A percentile compares a stretch with the other conserved stretches of the same genome.
Conservation (phyloP, 1,284 basidiomycete species). For the Clitocybe nebularis region DNA sequence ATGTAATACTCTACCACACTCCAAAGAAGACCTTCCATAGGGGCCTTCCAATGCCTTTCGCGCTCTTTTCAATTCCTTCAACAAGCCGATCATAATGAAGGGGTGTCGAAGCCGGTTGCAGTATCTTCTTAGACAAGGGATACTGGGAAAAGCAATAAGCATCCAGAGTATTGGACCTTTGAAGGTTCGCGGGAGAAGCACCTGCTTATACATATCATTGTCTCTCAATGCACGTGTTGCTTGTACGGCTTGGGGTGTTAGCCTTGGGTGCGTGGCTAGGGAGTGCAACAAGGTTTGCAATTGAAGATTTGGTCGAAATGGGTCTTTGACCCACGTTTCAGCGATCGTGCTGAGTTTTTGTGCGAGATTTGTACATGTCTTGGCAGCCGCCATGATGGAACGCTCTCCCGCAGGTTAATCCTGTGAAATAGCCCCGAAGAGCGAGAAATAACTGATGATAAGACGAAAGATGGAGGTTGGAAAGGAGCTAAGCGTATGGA, state of each 20-base stretch:
- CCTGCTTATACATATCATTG: constrained; percentile 54
- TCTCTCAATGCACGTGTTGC: constrained; percentile 52
- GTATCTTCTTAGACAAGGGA: constrained; percentile 54
- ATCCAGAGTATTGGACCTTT: constrained; percentile 14
- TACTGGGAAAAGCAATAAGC: constrained; percentile 41
- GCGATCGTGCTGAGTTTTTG: constrained; percentile 53
- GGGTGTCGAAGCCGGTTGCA: constrained; percentile 66
- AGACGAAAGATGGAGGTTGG: not conserved
- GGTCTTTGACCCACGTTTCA: constrained; percentile 58
- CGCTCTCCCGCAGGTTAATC: not conserved
- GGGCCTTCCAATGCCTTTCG: constrained; percentile 66
- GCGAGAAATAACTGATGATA: not conserved
- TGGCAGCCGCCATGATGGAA: constrained; percentile 23
- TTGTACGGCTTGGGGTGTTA: constrained; percentile 54
- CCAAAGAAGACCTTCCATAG: constrained; percentile 81
- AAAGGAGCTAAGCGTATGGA: not conserved
- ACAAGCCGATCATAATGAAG: constrained; percentile 66
- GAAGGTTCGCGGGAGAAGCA: constrained; percentile 34
- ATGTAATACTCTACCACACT: constrained; percentile 54
- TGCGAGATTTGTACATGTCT: constrained; percentile 35
- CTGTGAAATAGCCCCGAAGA: not conserved
- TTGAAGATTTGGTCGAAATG: constrained; percentile 71
- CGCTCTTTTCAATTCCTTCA: constrained; percentile 69
- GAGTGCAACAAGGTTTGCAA: constrained; percentile 60
- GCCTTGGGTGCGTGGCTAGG: constrained; percentile 61